These are phyloP conservation scores for Bonia amplexicaulis DNA, from an alignment of 176 grass and related monocot species.

Conservation along the genomic window DNA sequence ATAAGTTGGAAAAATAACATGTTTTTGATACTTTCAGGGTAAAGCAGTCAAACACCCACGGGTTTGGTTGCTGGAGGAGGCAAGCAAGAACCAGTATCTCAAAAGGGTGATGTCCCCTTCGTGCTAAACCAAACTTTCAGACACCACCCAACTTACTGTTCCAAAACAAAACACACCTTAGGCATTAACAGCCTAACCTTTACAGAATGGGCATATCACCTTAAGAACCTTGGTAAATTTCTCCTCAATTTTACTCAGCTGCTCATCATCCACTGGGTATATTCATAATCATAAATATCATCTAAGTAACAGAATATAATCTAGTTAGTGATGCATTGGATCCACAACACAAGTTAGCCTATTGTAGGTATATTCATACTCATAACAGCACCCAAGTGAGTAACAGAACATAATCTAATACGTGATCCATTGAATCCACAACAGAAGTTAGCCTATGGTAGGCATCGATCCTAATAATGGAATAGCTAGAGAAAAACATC, in stretches of 20 bases:
- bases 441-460: not conserved
- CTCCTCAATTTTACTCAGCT: not conserved
- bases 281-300: not conserved
- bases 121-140: not conserved
- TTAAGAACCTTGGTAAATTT: not conserved
- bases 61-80: not conserved
- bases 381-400: not conserved
- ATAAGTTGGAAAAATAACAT: not conserved
- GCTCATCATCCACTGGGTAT: not conserved
- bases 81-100: not conserved
- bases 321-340: not conserved
- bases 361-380: not conserved
- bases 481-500: not conserved
- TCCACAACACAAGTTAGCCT: not conserved
- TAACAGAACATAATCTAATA: slow-evolving; percentile 9
- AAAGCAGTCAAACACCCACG: not conserved
- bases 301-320: not conserved
- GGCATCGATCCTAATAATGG: not conserved
- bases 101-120: not conserved
- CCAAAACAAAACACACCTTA: not conserved
- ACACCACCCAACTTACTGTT: not conserved
- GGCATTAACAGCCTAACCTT: not conserved
- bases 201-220: not conserved
- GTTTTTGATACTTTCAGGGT: not conserved
- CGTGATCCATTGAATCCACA: not conserved